Evolutionary conservation across 1,284 basidiomycete species (phyloP).

Genomic region (Pisolithus thermaeus): DNA sequence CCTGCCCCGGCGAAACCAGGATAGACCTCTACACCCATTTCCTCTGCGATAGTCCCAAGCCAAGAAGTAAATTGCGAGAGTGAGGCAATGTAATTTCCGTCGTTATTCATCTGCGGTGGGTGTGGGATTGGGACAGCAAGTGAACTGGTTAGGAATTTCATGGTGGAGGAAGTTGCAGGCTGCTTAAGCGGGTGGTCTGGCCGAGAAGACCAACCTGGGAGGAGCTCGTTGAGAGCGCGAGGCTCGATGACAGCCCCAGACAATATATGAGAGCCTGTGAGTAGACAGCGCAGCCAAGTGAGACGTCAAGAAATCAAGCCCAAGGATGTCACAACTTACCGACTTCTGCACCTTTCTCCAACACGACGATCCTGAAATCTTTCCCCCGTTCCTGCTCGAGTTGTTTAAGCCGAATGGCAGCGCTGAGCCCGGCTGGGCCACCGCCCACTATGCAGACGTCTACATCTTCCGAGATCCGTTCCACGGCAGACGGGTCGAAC

Average conservation of each 20-base stretch:
- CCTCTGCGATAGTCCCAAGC: slow-evolving; percentile 87
- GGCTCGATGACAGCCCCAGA: slow-evolving; percentile 97
- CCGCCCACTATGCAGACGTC: slow-evolving; percentile 97
- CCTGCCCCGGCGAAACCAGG: slow-evolving; percentile 93
- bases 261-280: slow-evolving; percentile 85
- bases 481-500: slow-evolving; percentile 50
- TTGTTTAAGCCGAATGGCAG: slow-evolving; percentile 96
- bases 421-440: slow-evolving; percentile 91
- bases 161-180: slow-evolving; percentile 73
- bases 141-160: slow-evolving; percentile 83
- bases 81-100: slow-evolving; percentile 92
- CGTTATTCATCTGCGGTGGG: slow-evolving; percentile 95
- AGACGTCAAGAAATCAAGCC: background rate
- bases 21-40: slow-evolving; percentile 93
- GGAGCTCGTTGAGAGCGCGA: slow-evolving; percentile 84
- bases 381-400: slow-evolving; percentile 76
- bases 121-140: slow-evolving; percentile 85
- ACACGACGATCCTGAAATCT: slow-evolving; percentile 86
- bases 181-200: slow-evolving; percentile 67
- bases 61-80: slow-evolving; percentile 87
- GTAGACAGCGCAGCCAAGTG: background rate
- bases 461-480: slow-evolving; percentile 81
- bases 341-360: slow-evolving; percentile 94
- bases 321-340: slow-evolving; percentile 46
- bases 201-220: slow-evolving; percentile 78